A percentile compares a stretch with the other conserved stretches of the same genome.
Conservation (phyloP, 306 rosid species). For the Alnus rubra region DNA sequence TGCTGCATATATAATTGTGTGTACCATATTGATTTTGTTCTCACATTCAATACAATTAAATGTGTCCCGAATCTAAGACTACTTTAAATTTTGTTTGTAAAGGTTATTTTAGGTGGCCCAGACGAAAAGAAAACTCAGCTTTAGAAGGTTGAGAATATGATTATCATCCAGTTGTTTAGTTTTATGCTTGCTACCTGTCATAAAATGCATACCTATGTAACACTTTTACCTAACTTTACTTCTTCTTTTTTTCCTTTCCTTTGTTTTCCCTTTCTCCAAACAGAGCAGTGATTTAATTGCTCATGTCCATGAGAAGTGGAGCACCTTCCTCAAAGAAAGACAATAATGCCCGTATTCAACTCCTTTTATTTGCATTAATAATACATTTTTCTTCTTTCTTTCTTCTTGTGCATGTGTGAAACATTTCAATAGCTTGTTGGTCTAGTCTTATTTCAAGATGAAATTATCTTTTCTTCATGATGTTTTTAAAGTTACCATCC, state of each 20-base stretch:
- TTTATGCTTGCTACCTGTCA: conserved; percentile 44
- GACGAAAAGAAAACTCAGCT: conserved; percentile 30
- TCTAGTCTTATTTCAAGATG: no score
- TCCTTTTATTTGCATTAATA: neutral
- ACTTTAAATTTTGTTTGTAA: conserved; percentile 23
- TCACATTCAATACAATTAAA: conserved; percentile 10
- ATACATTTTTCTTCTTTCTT: neutral
- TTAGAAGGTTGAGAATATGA: conserved; percentile 51
- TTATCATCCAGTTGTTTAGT: conserved; percentile 53
- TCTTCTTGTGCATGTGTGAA: neutral
- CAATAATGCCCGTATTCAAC: conserved; percentile 18
- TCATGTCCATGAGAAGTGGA: conserved; percentile 32
- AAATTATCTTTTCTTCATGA: no score
- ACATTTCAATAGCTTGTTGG: no score
- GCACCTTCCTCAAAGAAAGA: conserved; percentile 31
- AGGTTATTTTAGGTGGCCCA: conserved; percentile 36
- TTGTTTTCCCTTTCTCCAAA: conserved; percentile 27
- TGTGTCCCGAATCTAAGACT: conserved; percentile 33
- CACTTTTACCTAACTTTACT: conserved; percentile 39
- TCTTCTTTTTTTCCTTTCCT: neutral
- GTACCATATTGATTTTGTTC: conserved; percentile 29
- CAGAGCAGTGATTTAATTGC: conserved; percentile 27
- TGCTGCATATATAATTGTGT: conserved; percentile 28
- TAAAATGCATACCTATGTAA: neutral
- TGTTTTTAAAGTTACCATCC: no score